These are phyloP conservation scores for Gossypium longicalyx DNA, from an alignment of 345 rosid genomes.

Conservation along the genomic window DNA sequence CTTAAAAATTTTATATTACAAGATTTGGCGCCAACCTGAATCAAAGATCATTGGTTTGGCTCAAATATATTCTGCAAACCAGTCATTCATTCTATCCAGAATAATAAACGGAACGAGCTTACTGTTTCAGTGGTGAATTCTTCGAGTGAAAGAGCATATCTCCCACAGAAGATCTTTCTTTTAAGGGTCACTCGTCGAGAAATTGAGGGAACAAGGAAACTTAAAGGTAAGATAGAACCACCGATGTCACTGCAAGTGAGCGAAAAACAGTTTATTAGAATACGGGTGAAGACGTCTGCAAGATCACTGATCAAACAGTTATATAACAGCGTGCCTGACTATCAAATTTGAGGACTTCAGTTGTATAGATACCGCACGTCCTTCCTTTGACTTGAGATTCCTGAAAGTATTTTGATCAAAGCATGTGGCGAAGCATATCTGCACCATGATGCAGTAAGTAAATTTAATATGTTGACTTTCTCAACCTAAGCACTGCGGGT, in stretches of 20 bases:
- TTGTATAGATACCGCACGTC: constrained; percentile 29
- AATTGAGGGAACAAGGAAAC: constrained; percentile 23
- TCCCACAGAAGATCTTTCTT: constrained; percentile 32
- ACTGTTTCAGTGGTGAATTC: constrained; percentile 38
- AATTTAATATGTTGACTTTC: background rate
- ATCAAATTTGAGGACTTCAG: constrained; percentile 30
- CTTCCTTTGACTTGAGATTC: constrained; percentile 36
- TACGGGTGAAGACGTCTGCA: background rate
- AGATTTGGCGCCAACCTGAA: constrained; percentile 44
- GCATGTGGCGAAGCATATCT: constrained; percentile 47
- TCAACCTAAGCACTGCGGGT: background rate
- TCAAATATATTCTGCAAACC: constrained; percentile 1
- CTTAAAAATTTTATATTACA: constrained; percentile 33
- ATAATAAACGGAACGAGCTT: background rate
- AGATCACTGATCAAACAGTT: background rate
- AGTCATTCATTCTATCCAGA: background rate
- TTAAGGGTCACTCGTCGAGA: constrained; percentile 19
- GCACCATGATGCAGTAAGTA: constrained; percentile 2
- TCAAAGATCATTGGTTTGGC: background rate
- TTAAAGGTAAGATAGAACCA: constrained; percentile 19
- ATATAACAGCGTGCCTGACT: constrained; percentile 19
- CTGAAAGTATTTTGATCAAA: constrained; percentile 33
- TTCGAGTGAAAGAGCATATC: constrained; percentile 35
- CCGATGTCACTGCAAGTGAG: constrained; percentile 30
- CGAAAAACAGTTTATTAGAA: background rate